Percentiles rank a stretch among this genome's conserved stretches.
These are phyloP conservation scores for Microthlaspi erraticum DNA, from an alignment of 345 rosid genomes.

Conservation along the genomic window DNA sequence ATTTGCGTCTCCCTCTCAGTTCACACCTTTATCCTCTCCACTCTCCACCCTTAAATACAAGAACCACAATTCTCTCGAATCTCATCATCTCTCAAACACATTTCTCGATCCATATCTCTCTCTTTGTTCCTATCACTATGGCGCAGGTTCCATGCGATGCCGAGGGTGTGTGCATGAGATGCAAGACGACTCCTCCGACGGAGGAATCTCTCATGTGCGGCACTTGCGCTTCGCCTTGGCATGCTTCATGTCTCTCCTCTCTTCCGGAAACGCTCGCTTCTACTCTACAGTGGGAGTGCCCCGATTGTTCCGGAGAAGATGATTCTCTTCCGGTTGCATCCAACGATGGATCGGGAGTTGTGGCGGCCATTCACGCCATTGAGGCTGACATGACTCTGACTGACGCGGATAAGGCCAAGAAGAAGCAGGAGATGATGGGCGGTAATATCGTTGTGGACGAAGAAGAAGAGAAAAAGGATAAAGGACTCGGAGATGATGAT, in stretches of 20 bases:
- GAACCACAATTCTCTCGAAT: too few relatives aligned
- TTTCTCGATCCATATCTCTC: too few relatives aligned
- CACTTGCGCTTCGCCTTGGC: constrained; percentile 78
- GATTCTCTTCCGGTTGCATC: constrained; percentile 5
- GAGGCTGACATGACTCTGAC: constrained; percentile 54
- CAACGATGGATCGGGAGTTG: constrained; percentile 24
- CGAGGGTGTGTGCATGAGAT: constrained; percentile 71
- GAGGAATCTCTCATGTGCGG: constrained; percentile 59
- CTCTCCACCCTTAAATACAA: too few relatives aligned
- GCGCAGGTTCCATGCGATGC: constrained; percentile 79
- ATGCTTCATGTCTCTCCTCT: constrained; percentile 55
- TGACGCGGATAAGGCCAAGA: constrained; percentile 57
- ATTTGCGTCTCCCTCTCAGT: too few relatives aligned
- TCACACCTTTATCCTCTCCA: too few relatives aligned
- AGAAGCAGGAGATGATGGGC: constrained; percentile 57
- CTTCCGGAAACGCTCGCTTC: constrained; percentile 53
- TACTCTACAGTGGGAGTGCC: constrained; percentile 64
- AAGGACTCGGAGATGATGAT: constrained; percentile 9
- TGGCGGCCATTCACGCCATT: constrained; percentile 48
- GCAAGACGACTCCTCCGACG: constrained; percentile 49
- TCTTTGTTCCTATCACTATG: too few relatives aligned
- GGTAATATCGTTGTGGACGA: constrained; percentile 41
- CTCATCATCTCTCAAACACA: too few relatives aligned
- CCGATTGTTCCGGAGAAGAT: constrained; percentile 49
- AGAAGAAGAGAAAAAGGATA: constrained; percentile 37